phyloP scores from a whole-genome alignment of 169 alveolate genomes.

The Amoebophrya sp. region DNA sequence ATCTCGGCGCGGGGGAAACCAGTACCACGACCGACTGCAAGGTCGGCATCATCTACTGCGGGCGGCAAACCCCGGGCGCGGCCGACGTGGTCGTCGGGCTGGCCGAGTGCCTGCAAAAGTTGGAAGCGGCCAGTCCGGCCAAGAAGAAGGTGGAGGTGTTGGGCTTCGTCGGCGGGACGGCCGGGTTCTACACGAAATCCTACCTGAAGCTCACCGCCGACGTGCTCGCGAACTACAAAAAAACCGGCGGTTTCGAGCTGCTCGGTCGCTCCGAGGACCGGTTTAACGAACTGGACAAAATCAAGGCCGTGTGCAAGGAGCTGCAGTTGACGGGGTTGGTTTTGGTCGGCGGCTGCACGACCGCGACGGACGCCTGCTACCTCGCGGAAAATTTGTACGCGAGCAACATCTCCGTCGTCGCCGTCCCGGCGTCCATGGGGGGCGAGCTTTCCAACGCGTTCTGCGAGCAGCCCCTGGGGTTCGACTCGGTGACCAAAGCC shows the following conservation, averaged over 20 bases:
- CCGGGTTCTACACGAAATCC: neutral
- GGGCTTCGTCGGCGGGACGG: neutral
- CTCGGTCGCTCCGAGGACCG: neutral
- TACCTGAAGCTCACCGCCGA: neutral
- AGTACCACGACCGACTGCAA: too few relatives aligned
- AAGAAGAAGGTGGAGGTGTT: neutral
- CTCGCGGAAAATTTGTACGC: neutral
- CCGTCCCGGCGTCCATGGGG: neutral
- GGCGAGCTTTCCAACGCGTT: neutral
- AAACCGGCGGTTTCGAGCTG: neutral
- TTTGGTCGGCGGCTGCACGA: slow-evolving; percentile 35
- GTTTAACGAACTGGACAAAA: neutral
- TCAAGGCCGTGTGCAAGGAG: slow-evolving; percentile 19
- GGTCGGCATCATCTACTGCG: neutral
- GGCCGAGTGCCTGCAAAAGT: neutral
- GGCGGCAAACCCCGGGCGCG: neutral
- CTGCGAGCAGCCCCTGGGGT: slow-evolving; percentile 23
- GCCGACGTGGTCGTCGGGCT: neutral
- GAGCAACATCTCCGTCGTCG: neutral
- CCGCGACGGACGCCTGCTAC: neutral
- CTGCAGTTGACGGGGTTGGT: slow-evolving; percentile 40
- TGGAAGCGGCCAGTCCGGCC: neutral
- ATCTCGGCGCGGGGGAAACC: too few relatives aligned
- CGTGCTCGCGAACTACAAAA: neutral
- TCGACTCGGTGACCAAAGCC: slow-evolving; percentile 40